Percentiles rank a stretch among this genome's conserved stretches.
These are phyloP conservation scores for Cystofilobasidium capitatum DNA, from an alignment of 768 basidiomycete genomes.

Conservation along the genomic window DNA sequence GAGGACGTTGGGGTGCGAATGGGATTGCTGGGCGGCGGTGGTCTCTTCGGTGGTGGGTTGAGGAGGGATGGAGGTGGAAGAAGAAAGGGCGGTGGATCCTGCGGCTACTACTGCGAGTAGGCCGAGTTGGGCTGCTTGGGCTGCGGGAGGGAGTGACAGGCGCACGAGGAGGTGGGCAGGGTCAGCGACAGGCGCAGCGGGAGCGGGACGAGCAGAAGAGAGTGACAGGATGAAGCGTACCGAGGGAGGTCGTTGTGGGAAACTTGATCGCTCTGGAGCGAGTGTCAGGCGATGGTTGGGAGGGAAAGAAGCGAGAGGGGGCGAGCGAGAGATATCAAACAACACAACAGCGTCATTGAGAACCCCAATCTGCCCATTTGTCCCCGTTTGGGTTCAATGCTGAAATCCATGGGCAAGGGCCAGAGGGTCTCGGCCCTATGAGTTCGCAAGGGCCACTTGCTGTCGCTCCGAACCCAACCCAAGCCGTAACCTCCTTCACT, in stretches of 20 bases:
- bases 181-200: neutral
- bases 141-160: too few relatives aligned
- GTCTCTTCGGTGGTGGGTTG: too few relatives aligned
- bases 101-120: conserved; percentile 1
- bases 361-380: too few relatives aligned
- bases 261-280: neutral
- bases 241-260: neutral
- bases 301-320: neutral
- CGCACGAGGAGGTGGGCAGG: neutral
- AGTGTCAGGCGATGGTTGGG: neutral
- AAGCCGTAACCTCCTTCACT: too few relatives aligned
- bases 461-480: too few relatives aligned
- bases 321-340: neutral
- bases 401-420: too few relatives aligned
- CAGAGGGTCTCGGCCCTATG: too few relatives aligned
- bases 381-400: too few relatives aligned
- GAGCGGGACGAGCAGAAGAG: neutral
- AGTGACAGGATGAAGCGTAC: neutral
- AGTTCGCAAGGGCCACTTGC: too few relatives aligned
- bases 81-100: neutral
- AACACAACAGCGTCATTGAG: too few relatives aligned
- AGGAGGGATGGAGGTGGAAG: neutral
- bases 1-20: neutral
- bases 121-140: conserved; percentile 2
- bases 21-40: neutral